These are phyloP conservation scores for Sphaerosporella brunnea DNA, from an alignment of 495 filamentous ascomycete species.

Conservation along the genomic window DNA sequence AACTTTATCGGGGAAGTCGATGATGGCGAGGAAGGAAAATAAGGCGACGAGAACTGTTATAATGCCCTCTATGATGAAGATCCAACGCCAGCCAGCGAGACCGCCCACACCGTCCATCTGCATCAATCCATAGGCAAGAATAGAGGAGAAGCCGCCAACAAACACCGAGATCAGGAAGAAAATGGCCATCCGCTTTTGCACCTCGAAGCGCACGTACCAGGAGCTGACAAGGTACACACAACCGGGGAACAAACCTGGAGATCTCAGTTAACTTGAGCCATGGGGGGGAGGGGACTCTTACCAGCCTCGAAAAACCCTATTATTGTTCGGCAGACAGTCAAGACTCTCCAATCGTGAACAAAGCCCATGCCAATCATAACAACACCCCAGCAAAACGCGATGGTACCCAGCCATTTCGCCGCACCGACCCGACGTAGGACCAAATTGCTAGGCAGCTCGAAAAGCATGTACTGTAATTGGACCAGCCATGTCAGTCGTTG, in stretches of 20 bases:
- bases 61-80: constrained; percentile 43
- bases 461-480: constrained; percentile 34
- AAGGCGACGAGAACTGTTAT: constrained; percentile 29
- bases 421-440: constrained; percentile 45
- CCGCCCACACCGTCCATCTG: constrained; percentile 51
- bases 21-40: constrained; percentile 32
- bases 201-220: constrained; percentile 52
- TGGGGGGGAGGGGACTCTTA: constrained; percentile 13
- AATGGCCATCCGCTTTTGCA: constrained; percentile 46
- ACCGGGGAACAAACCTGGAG: constrained; percentile 52
- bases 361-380: constrained; percentile 58
- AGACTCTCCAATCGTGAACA: constrained; percentile 40
- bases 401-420: constrained; percentile 49
- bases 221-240: constrained; percentile 57
- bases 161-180: constrained; percentile 54
- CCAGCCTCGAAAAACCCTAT: constrained; percentile 50
- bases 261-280: too few relatives aligned
- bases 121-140: constrained; percentile 49
- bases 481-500: too few relatives aligned
- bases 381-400: constrained; percentile 44
- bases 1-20: constrained; percentile 41
- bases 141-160: constrained; percentile 50
- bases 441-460: constrained; percentile 53
- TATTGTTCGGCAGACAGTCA: constrained; percentile 48
- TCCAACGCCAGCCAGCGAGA: constrained; percentile 56